Base-by-base conservation (phyloP, 2,329 filamentous ascomycete genomes). In the Dactylonectria estremocensis region DNA sequence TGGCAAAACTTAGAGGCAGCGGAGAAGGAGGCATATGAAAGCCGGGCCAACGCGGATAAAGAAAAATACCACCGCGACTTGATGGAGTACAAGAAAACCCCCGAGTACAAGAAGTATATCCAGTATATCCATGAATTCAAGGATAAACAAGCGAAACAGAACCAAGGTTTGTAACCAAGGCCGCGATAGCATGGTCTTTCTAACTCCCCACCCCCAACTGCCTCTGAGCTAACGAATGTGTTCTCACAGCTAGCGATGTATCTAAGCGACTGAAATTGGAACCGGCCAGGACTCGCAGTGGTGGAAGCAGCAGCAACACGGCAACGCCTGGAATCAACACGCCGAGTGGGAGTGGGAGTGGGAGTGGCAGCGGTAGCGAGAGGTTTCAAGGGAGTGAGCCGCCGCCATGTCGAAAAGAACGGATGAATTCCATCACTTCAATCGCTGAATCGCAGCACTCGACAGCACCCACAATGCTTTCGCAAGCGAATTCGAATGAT, bases 81-180 rank as follows among this genome's bases (percentile, higher is more conserved):
- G 68, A 84, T 87, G 53, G 88, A 92, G 71, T 95, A 95, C 79
- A 95, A 95, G 78, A 94, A 94, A 80, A 95, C 93, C 0, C 76
- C 87, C 7, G 86, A 91, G 56, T 94, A 90, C 76, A 88, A 85
- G 64, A 87, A 89, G 58, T 95, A 95, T 71, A 85, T 88, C 67
- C 86, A 89, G 49, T 96, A 96, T 77, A 82, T 95, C 22, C 87
- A 89, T 35, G 93, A 95, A 1, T 95, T 96, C 83, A 95, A 92
- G 77, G 88, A 90, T 54, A 92, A 92, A 77, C 91, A 95, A 75
- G 83, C 87, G 28, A 84, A 84, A 63, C 84, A 88, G 53, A 81
- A 82, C 59, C 86, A 89, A 85, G 87, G 89, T 89, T 80, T 50
- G 80, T 78, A 52, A 28, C 52, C 53, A 14, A 40, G 20, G 61